Percentiles rank a stretch among this genome's conserved stretches.
Conservation (phyloP, 1,284 basidiomycete species). For the Hymenochaete sp. region DNA sequence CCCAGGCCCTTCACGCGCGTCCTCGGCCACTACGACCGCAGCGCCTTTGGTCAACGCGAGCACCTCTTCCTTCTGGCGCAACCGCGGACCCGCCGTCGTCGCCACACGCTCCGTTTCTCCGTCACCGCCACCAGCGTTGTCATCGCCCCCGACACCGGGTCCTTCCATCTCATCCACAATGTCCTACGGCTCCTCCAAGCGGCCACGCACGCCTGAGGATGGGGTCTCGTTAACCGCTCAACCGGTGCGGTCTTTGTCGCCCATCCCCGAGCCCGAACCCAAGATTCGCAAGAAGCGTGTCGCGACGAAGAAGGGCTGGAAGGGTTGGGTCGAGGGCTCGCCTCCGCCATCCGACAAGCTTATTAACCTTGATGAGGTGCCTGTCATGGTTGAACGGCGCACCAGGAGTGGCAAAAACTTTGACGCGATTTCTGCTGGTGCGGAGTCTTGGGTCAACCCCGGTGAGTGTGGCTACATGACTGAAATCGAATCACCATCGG, state of each 20-base stretch:
- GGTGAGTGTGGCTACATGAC: slow-evolving; percentile 26
- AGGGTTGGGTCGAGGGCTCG: slow-evolving; percentile 77
- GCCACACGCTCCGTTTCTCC: slow-evolving; percentile 60
- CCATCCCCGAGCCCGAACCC: slow-evolving; percentile 24
- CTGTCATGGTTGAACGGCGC: slow-evolving; percentile 51
- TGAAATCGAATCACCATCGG: slow-evolving; percentile 15
- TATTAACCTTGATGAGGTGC: slow-evolving; percentile 66
- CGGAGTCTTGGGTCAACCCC: slow-evolving; percentile 42
- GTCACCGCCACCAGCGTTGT: slow-evolving; percentile 59
- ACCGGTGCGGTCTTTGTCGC: slow-evolving; percentile 23
- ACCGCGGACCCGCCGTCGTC: slow-evolving; percentile 59
- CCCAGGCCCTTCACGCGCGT: background rate
- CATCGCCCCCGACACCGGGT: slow-evolving; percentile 59
- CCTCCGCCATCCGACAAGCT: slow-evolving; percentile 70
- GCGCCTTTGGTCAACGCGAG: slow-evolving; percentile 25
- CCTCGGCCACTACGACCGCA: slow-evolving; percentile 3
- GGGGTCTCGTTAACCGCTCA: slow-evolving; percentile 29
- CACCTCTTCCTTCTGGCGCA: slow-evolving; percentile 49
- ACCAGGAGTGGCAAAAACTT: slow-evolving; percentile 75
- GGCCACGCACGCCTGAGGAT: slow-evolving; percentile 58
- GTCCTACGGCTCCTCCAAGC: slow-evolving; percentile 68
- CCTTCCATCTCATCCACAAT: slow-evolving; percentile 63
- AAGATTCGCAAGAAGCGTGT: slow-evolving; percentile 53
- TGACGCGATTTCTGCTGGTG: slow-evolving; percentile 55
- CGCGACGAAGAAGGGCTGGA: slow-evolving; percentile 72